Percentiles rank a stretch among this genome's conserved stretches.
Evolutionary conservation across 2,329 filamentous ascomycete species (phyloP).

Genomic region (Aaosphaeria pasadenensis): DNA sequence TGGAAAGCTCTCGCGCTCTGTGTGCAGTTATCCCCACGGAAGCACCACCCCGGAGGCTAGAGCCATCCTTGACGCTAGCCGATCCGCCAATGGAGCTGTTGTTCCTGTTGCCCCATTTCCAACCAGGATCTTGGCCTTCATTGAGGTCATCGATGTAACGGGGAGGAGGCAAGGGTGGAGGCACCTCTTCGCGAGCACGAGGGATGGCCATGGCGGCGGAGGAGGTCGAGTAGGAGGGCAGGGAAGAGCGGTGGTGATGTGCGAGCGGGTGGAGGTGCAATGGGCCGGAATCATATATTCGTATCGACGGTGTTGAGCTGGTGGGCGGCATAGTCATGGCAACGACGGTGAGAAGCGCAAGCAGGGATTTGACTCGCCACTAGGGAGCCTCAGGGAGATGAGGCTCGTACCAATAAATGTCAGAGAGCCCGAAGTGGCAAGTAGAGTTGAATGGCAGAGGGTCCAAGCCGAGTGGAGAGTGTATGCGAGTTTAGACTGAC

Average conservation of each 20-base stretch:
- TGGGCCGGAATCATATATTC: conserved; percentile 38
- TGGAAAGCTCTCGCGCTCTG: conserved; percentile 39
- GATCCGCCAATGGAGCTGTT: conserved; percentile 46
- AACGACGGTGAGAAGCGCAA: background rate
- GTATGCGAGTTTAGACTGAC: too few relatives aligned
- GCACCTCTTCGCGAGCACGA: conserved; percentile 53
- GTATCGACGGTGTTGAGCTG: conserved; percentile 39
- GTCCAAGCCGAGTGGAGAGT: background rate
- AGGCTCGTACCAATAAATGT: conserved; percentile 7
- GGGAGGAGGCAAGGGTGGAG: conserved; percentile 65
- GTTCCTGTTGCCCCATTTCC: conserved; percentile 60
- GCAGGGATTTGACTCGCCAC: conserved; percentile 24
- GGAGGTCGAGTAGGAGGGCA: conserved; percentile 35
- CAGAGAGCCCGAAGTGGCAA: background rate
- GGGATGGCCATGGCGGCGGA: conserved; percentile 61
- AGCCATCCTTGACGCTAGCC: conserved; percentile 46
- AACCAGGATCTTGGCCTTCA: conserved; percentile 59
- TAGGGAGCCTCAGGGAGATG: conserved; percentile 13
- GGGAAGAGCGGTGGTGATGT: conserved; percentile 20
- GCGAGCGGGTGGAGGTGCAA: conserved; percentile 30
- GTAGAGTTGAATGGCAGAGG: background rate
- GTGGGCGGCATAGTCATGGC: conserved; percentile 32
- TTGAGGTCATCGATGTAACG: conserved; percentile 57
- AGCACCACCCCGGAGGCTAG: conserved; percentile 42
- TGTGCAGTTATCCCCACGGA: conserved; percentile 20